A percentile compares a stretch with the other conserved stretches of the same genome.
Conservation (phyloP, 352 stramenopile species). For the Phytophthora crassamura region DNA sequence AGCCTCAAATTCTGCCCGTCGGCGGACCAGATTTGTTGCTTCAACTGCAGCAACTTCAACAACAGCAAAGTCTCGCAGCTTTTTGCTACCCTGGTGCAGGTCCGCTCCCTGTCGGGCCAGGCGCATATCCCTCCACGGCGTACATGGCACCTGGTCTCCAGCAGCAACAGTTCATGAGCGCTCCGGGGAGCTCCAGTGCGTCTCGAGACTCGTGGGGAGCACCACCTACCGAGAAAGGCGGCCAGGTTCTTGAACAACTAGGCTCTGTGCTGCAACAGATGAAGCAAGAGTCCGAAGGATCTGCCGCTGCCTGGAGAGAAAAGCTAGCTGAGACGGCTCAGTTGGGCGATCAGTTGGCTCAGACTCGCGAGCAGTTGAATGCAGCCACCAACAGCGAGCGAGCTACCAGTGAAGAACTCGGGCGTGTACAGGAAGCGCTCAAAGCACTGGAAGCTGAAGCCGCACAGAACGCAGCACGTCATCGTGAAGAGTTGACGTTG, state of each 20-base stretch:
- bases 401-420: slow-evolving; percentile 40
- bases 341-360: slow-evolving; percentile 46
- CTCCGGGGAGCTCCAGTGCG: slow-evolving; percentile 21
- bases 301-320: slow-evolving; percentile 61
- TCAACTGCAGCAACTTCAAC: slow-evolving; percentile 58
- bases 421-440: slow-evolving; percentile 44
- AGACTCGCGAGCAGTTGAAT: slow-evolving; percentile 48
- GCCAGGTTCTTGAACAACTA: slow-evolving; percentile 71
- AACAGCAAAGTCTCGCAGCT: slow-evolving; percentile 45
- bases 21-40: slow-evolving; percentile 45
- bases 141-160: slow-evolving; percentile 25
- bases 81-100: slow-evolving; percentile 42
- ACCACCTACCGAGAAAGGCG: slow-evolving; percentile 53
- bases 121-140: slow-evolving; percentile 15
- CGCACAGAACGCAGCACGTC: slow-evolving; percentile 39
- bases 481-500: slow-evolving; percentile 60
- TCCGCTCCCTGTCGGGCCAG: slow-evolving; percentile 22
- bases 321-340: slow-evolving; percentile 65
- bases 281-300: slow-evolving; percentile 76
- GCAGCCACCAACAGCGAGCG: slow-evolving; percentile 44
- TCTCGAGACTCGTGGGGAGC: slow-evolving; percentile 25
- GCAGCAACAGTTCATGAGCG: slow-evolving; percentile 24
- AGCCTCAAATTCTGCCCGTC: slow-evolving; percentile 23
- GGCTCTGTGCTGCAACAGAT: slow-evolving; percentile 75
- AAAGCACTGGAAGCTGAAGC: slow-evolving; percentile 39